Evolutionary conservation across 2,329 filamentous ascomycete genomes (phyloP).

Genomic region (Microcera coccophila): DNA sequence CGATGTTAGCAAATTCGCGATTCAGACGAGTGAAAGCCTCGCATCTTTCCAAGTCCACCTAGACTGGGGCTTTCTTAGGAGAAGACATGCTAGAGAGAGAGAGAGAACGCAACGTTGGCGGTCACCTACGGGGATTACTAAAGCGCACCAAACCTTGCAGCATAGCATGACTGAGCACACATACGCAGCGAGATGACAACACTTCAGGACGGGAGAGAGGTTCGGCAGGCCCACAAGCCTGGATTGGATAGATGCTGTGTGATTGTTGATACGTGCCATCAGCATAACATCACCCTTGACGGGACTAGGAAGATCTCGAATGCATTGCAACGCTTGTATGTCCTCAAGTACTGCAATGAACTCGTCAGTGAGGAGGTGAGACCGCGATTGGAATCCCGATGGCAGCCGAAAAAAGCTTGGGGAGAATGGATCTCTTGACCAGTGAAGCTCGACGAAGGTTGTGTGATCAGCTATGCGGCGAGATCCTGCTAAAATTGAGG

Average conservation of each 20-base stretch:
- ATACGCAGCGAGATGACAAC: conserved; percentile 39
- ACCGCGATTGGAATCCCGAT: conserved; percentile 28
- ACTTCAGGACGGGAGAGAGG: conserved; percentile 24
- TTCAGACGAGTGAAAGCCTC: no score
- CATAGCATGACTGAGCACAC: conserved; percentile 38
- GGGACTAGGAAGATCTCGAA: conserved; percentile 29
- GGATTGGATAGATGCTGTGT: conserved; percentile 41
- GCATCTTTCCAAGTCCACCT: no score
- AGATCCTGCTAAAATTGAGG: conserved; percentile 37
- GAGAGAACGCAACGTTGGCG: background rate
- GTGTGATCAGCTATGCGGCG: conserved; percentile 37
- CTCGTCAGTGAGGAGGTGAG: conserved; percentile 24
- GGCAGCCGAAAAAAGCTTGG: conserved; percentile 30
- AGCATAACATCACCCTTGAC: conserved; percentile 15
- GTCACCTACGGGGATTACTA: conserved; percentile 36
- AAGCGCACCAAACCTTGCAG: conserved; percentile 38
- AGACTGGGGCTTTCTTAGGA: no score
- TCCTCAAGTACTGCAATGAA: conserved; percentile 38
- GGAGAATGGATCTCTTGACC: conserved; percentile 34
- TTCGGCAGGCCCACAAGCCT: conserved; percentile 28
- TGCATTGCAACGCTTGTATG: conserved; percentile 36
- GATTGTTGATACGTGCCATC: conserved; percentile 36
- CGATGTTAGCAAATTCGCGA: conserved; percentile 1
- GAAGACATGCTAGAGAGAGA: background rate
- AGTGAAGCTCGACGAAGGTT: conserved; percentile 40